Conservation (phyloP, 2,329 filamentous ascomycete genomes). For the Nemania serpens region DNA sequence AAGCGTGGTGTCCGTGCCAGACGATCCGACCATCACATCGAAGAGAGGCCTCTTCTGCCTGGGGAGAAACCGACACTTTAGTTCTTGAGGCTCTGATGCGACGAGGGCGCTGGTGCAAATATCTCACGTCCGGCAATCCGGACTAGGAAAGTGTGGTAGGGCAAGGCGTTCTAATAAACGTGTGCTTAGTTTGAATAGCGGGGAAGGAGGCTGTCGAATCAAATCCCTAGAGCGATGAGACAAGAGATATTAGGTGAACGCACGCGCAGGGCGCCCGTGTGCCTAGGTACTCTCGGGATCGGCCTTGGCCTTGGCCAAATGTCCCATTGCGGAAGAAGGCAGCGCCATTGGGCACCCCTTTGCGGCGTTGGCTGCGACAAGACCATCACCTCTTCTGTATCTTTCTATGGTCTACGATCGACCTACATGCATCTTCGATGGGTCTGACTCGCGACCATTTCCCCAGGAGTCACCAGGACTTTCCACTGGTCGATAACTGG, state of each 20-base stretch:
- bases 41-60: conserved; percentile 23
- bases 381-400: conserved; percentile 8
- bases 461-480: background rate
- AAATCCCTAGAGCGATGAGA: conserved; percentile 10
- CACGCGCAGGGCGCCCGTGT: conserved; percentile 17
- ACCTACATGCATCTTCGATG: conserved; percentile 30
- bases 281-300: conserved; percentile 15
- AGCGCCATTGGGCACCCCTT: conserved; percentile 23
- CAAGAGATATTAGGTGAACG: conserved; percentile 24
- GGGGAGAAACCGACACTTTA: conserved; percentile 3
- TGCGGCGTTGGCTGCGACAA: conserved; percentile 16
- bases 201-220: conserved; percentile 25
- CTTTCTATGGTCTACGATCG: conserved; percentile 28
- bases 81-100: conserved; percentile 17
- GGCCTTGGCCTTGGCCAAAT: conserved; percentile 22
- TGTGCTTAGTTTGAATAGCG: conserved; percentile 22
- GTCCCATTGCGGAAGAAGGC: conserved; percentile 24
- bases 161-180: conserved; percentile 26
- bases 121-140: conserved; percentile 23
- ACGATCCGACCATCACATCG: conserved; percentile 27
- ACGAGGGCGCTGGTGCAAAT: conserved; percentile 11
- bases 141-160: conserved; percentile 13
- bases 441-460: conserved; percentile 15
- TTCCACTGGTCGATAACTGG: conserved; percentile 1
- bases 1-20: conserved; percentile 17